Conservation (phyloP, 2,329 filamentous ascomycete species). For the Fusarium sp. region DNA sequence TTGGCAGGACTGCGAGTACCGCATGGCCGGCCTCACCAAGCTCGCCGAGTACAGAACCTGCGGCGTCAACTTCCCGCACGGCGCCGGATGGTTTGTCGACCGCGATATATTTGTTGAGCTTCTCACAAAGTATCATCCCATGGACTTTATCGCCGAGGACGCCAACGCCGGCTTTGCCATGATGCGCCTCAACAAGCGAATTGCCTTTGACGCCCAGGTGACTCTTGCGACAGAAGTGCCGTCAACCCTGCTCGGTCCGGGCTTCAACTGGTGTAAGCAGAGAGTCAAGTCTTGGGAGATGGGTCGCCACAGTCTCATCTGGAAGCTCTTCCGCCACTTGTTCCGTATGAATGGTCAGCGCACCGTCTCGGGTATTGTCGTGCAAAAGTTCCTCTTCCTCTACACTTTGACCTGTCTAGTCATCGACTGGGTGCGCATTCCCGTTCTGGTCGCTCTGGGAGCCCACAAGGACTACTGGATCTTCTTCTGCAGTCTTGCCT, state of each 20-base stretch:
- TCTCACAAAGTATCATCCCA: constrained; percentile 6
- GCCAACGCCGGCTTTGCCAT: constrained; percentile 20
- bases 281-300: constrained; percentile 36
- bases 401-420: constrained; percentile 11
- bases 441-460: constrained; percentile 15
- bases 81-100: constrained; percentile 21
- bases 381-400: constrained; percentile 16
- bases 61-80: constrained; percentile 20
- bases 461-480: neutral
- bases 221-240: constrained; percentile 17
- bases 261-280: constrained; percentile 35
- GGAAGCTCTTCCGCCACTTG: constrained; percentile 8
- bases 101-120: constrained; percentile 16
- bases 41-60: constrained; percentile 12
- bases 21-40: constrained; percentile 19
- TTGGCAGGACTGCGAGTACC: constrained; percentile 22
- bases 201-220: constrained; percentile 13
- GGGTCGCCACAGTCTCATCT: constrained; percentile 24
- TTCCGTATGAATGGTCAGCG: constrained; percentile 13
- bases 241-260: constrained; percentile 18
- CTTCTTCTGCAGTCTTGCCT: neutral
- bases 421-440: constrained; percentile 20
- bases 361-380: constrained; percentile 4
- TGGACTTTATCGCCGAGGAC: constrained; percentile 22
- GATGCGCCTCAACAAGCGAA: constrained; percentile 14